These are phyloP conservation scores for Neoboletus brunneissimus DNA, from an alignment of 768 basidiomycete species.

Conservation along the genomic window DNA sequence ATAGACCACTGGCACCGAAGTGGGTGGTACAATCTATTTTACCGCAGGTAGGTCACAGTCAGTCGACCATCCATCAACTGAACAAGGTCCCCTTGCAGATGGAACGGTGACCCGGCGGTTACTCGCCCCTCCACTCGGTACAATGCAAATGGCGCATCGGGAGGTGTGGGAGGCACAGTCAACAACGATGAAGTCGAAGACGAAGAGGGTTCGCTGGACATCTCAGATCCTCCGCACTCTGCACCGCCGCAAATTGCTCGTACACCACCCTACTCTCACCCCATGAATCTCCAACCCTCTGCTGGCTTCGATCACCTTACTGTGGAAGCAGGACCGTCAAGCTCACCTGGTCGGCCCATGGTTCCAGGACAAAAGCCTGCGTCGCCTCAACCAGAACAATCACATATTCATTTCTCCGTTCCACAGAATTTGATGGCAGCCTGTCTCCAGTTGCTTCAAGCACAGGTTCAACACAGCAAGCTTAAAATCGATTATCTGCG, in stretches of 20 bases:
- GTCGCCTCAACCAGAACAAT: slow-evolving; percentile 35
- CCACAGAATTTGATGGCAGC: slow-evolving; percentile 56
- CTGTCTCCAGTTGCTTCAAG: slow-evolving; percentile 58
- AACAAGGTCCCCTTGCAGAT: slow-evolving; percentile 39
- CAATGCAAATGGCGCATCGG: slow-evolving; percentile 27
- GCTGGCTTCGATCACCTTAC: slow-evolving; percentile 14
- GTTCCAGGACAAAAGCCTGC: slow-evolving; percentile 5
- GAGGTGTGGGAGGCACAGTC: slow-evolving; percentile 29
- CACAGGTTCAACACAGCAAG: slow-evolving; percentile 67
- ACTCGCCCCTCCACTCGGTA: slow-evolving; percentile 47
- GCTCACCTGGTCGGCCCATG: slow-evolving; percentile 15
- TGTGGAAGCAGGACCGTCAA: slow-evolving; percentile 22
- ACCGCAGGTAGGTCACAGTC: slow-evolving; percentile 47
- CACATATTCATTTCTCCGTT: slow-evolving; percentile 48
- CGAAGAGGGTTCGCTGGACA: slow-evolving; percentile 48
- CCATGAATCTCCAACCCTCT: slow-evolving; percentile 11
- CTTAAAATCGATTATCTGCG: slow-evolving; percentile 68
- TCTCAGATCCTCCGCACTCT: slow-evolving; percentile 33
- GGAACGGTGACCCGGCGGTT: slow-evolving; percentile 65
- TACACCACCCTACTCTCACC: slow-evolving; percentile 24
- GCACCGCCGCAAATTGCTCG: slow-evolving; percentile 26
- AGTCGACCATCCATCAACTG: neutral
- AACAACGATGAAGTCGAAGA: slow-evolving; percentile 50
- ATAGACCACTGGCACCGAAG: slow-evolving; percentile 78
- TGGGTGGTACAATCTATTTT: slow-evolving; percentile 77